Conservation (phyloP, 352 stramenopile genomes). For the Phytophthora fragariae region DNA sequence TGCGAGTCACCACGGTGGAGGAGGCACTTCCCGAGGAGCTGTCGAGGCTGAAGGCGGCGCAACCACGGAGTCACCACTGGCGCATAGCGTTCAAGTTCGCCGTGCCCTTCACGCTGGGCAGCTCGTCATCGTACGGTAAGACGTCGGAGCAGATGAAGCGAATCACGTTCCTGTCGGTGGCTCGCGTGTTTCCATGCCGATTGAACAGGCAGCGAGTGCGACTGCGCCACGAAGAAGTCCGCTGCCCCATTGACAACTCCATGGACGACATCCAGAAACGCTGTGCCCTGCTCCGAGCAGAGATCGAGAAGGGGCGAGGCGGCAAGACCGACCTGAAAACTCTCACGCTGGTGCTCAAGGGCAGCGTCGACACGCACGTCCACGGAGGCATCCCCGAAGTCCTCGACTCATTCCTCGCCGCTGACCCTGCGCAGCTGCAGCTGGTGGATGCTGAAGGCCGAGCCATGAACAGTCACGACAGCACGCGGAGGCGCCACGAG, state of each 20-base stretch:
- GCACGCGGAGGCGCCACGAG: slow-evolving; percentile 46
- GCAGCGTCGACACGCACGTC: slow-evolving; percentile 82
- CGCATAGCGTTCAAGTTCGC: slow-evolving; percentile 52
- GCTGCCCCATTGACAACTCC: slow-evolving; percentile 75
- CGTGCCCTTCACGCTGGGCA: slow-evolving; percentile 58
- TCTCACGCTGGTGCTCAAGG: slow-evolving; percentile 81
- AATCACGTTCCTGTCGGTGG: slow-evolving; percentile 57
- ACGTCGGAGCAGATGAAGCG: slow-evolving; percentile 80
- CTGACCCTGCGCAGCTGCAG: slow-evolving; percentile 21
- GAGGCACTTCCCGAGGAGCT: slow-evolving; percentile 30
- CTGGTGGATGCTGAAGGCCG: slow-evolving; percentile 41
- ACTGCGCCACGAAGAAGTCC: slow-evolving; percentile 49
- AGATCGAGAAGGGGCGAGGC: slow-evolving; percentile 60
- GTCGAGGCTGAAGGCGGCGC: slow-evolving; percentile 19
- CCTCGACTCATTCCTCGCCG: slow-evolving; percentile 67
- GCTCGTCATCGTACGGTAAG: slow-evolving; percentile 58
- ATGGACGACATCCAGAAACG: slow-evolving; percentile 84
- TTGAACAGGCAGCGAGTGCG: slow-evolving; percentile 58
- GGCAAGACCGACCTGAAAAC: slow-evolving; percentile 73
- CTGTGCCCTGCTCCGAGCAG: slow-evolving; percentile 54
- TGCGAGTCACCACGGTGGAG: slow-evolving; percentile 58
- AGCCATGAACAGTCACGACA: slow-evolving; percentile 43
- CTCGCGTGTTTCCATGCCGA: slow-evolving; percentile 55
- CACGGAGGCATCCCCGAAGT: slow-evolving; percentile 80
- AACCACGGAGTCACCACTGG: slow-evolving; percentile 21